These are phyloP conservation scores for Boletus subparvulus DNA, from an alignment of 768 basidiomycete genomes.

Conservation along the genomic window DNA sequence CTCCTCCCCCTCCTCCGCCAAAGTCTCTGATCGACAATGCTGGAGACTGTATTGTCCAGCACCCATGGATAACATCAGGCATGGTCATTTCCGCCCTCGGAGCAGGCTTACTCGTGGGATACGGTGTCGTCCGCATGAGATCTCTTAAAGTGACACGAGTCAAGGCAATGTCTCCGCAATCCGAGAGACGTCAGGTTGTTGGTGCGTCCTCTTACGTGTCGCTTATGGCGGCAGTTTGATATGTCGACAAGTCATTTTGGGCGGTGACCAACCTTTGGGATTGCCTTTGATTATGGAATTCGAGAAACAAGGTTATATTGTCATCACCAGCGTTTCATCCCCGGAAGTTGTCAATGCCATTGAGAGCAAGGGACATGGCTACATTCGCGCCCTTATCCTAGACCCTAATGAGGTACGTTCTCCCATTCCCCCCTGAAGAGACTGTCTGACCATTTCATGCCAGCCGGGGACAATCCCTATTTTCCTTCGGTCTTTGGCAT, in stretches of 20 bases:
- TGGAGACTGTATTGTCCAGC: constrained; percentile 50
- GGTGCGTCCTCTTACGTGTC: constrained; percentile 29
- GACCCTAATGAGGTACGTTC: constrained; percentile 69
- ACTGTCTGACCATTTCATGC: constrained; percentile 6
- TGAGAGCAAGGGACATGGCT: constrained; percentile 69
- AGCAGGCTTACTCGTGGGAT: constrained; percentile 59
- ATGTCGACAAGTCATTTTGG: constrained; percentile 61
- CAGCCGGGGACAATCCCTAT: constrained; percentile 71
- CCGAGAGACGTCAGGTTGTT: constrained; percentile 47
- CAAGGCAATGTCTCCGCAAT: constrained; percentile 29
- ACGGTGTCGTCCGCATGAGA: constrained; percentile 34
- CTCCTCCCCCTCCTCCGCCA: constrained; percentile 54
- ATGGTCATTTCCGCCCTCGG: constrained; percentile 59
- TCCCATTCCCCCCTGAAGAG: not conserved
- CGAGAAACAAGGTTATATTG: constrained; percentile 78
- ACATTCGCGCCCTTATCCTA: constrained; percentile 76
- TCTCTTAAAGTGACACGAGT: constrained; percentile 22
- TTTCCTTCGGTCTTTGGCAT: constrained; percentile 79
- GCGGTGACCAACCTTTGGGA: constrained; percentile 73
- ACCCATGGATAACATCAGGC: constrained; percentile 63
- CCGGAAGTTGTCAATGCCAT: constrained; percentile 63
- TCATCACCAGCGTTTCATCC: constrained; percentile 74
- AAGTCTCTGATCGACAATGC: constrained; percentile 46
- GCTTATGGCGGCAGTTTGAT: not conserved
- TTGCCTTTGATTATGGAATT: constrained; percentile 72